A percentile compares a stretch with the other conserved stretches of the same genome.
phyloP scores from a whole-genome alignment of 2,329 filamentous ascomycete species.

The Sarocladium strictum region DNA sequence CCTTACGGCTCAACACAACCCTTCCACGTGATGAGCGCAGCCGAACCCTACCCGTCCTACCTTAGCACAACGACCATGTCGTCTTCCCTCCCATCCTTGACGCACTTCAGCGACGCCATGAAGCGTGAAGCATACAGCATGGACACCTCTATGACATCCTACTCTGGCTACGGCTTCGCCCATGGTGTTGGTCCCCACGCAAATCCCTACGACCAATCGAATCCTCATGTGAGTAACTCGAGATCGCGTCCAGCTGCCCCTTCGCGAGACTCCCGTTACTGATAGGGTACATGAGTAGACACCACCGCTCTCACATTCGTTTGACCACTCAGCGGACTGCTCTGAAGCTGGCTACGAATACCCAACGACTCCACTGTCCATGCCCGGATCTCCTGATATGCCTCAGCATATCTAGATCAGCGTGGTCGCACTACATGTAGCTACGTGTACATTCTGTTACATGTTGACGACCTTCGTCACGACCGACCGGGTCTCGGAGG shows the following conservation, averaged over 20 bases:
- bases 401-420: constrained; percentile 22
- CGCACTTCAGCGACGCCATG: constrained; percentile 56
- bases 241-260: constrained; percentile 32
- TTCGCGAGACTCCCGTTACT: constrained; percentile 40
- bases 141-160: constrained; percentile 57
- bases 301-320: constrained; percentile 69
- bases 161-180: constrained; percentile 60
- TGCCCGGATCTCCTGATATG: constrained; percentile 61
- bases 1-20: constrained; percentile 49
- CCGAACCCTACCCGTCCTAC: constrained; percentile 51
- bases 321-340: constrained; percentile 59
- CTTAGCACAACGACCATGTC: constrained; percentile 42
- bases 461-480: background rate
- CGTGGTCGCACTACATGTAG: background rate
- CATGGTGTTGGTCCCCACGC: constrained; percentile 56
- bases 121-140: constrained; percentile 58
- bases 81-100: constrained; percentile 60
- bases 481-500: background rate
- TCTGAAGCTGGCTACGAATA: constrained; percentile 59
- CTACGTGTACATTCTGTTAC: constrained; percentile 6
- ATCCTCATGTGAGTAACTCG: constrained; percentile 65
- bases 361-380: constrained; percentile 66
- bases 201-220: constrained; percentile 60
- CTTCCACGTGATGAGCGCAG: constrained; percentile 47
- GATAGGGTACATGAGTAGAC: constrained; percentile 53